phyloP scores from a whole-genome alignment of 129 eudicot genomes.

The Dittrichia graveolens region DNA sequence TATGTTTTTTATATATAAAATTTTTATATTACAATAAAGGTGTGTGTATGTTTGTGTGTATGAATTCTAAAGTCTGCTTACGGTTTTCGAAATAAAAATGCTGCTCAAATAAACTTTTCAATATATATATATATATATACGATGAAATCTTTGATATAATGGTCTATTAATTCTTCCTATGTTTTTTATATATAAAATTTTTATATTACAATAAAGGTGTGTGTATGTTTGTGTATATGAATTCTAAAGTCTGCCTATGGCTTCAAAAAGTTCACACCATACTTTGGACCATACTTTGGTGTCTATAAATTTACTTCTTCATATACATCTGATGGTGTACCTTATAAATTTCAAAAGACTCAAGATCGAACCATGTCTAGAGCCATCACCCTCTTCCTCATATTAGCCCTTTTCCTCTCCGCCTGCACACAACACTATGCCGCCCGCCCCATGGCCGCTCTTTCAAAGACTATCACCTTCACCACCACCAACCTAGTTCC shows the following conservation, averaged over 20 bases:
- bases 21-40: not conserved
- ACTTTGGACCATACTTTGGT: conserved; percentile 22
- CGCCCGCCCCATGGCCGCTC: conserved; percentile 8
- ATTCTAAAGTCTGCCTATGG: conserved; percentile 18
- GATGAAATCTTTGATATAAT: too few species aligned
- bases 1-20: not conserved
- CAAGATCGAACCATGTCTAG: conserved; percentile 25
- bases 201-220: not conserved
- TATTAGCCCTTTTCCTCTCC: conserved; percentile 25
- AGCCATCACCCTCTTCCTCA: conserved; percentile 20
- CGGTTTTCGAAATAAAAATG: too few species aligned
- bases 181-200: not conserved
- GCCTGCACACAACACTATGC: not conserved
- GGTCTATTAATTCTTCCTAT: too few species aligned
- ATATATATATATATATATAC: too few species aligned
- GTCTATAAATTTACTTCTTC: conserved; percentile 20
- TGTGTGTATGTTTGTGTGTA: not conserved
- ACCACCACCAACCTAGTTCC: not conserved
- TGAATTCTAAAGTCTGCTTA: conserved; percentile 15
- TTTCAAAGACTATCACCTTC: not conserved
- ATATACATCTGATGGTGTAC: not conserved
- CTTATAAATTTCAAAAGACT: not conserved
- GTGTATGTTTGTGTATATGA: not conserved
- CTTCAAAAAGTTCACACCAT: conserved; percentile 34
- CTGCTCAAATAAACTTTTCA: too few species aligned